Percentiles rank a stretch among this genome's conserved stretches.
Conservation (phyloP, 495 filamentous ascomycete species). For the Pyronema omphalodes region DNA sequence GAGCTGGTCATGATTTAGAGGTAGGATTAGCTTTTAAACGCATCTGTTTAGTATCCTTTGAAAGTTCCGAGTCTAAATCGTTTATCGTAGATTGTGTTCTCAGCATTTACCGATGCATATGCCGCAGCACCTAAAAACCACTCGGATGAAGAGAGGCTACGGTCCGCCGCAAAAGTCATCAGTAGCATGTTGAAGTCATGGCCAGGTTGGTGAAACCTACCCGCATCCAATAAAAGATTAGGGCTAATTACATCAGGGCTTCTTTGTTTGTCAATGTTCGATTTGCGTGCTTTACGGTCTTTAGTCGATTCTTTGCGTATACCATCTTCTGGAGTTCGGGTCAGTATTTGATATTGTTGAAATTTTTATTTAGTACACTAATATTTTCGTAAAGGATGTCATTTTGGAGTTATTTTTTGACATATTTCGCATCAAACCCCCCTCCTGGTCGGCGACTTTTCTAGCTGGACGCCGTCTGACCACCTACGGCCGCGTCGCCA, state of each 20-base stretch:
- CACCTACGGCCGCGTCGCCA: slow-evolving; percentile 81
- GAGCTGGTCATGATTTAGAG: slow-evolving; percentile 46
- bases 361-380: slow-evolving; percentile 7
- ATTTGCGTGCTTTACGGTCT: slow-evolving; percentile 64
- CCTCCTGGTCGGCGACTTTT: slow-evolving; percentile 91
- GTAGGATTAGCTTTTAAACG: slow-evolving; percentile 21
- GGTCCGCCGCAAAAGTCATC: slow-evolving; percentile 70
- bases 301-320: slow-evolving; percentile 33
- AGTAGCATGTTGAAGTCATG: slow-evolving; percentile 81
- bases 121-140: slow-evolving; percentile 31
- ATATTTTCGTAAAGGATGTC: slow-evolving; percentile 11
- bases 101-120: slow-evolving; percentile 73
- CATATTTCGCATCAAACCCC: slow-evolving; percentile 79
- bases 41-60: not conserved
- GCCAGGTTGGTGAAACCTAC: slow-evolving; percentile 34
- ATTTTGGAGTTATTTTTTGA: slow-evolving; percentile 80
- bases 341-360: not conserved
- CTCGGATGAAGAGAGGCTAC: slow-evolving; percentile 51
- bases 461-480: slow-evolving; percentile 82
- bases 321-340: slow-evolving; percentile 21
- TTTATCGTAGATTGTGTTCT: slow-evolving; percentile 51
- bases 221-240: not conserved
- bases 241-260: slow-evolving; percentile 26
- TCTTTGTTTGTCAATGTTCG: slow-evolving; percentile 73
- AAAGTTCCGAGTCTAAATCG: not conserved